These are phyloP conservation scores for Dovyalis caffra DNA, from an alignment of 345 rosid species.

Conservation along the genomic window DNA sequence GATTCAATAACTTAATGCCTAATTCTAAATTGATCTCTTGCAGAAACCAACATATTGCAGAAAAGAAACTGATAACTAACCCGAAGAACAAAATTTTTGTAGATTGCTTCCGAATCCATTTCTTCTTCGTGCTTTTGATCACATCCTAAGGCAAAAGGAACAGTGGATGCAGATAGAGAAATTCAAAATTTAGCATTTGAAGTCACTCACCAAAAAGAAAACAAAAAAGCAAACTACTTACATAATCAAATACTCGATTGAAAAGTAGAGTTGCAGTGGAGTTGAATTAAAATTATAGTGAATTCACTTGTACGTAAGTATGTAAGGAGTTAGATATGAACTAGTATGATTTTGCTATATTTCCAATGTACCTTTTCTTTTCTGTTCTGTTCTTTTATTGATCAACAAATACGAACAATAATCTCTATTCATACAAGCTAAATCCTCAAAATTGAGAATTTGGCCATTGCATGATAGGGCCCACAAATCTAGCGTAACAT, in stretches of 20 bases:
- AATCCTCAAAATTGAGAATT: neutral
- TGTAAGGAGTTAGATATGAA: neutral
- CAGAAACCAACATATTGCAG: neutral
- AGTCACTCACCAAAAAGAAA: neutral
- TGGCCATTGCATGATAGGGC: neutral
- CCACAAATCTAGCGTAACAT: neutral
- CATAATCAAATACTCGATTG: neutral
- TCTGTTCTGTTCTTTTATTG: neutral
- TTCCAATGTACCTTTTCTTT: neutral
- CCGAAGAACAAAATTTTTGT: conserved; percentile 82
- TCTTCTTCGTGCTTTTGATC: conserved; percentile 92
- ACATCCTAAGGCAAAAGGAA: conserved; percentile 53
- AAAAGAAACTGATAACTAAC: conserved; percentile 39
- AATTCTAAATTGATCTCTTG: neutral
- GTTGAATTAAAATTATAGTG: neutral
- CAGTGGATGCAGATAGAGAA: neutral
- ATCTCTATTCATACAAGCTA: neutral
- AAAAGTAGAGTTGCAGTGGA: neutral
- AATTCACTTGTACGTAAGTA: neutral
- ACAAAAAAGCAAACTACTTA: neutral
- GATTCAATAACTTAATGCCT: conserved; percentile 14
- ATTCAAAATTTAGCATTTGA: neutral
- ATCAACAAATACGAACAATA: neutral
- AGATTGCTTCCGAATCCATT: conserved; percentile 79
- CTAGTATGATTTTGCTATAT: neutral